Percentiles rank a stretch among this genome's conserved stretches.
Evolutionary conservation across 768 basidiomycete species (phyloP).

Genomic region (Lentinula aciculospora): DNA sequence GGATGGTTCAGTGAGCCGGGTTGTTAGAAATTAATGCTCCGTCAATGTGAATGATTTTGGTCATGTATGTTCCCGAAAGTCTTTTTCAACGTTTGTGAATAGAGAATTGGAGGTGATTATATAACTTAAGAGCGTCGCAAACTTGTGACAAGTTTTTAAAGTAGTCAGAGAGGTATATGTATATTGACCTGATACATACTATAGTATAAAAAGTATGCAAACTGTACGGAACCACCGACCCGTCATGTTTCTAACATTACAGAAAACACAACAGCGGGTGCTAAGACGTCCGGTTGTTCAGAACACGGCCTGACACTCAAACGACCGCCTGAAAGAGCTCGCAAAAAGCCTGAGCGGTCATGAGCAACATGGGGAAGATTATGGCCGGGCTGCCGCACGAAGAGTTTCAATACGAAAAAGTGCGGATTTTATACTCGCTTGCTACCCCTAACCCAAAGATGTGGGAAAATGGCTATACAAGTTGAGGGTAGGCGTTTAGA

Average conservation of each 20-base stretch:
- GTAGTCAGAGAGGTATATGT: too few species aligned
- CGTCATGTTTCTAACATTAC: slow-evolving; percentile 44
- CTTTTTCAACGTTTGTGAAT: too few species aligned
- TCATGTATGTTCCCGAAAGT: not conserved
- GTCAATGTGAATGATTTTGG: not conserved
- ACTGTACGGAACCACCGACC: slow-evolving; percentile 73
- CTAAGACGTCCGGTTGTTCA: slow-evolving; percentile 79
- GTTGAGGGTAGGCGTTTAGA: slow-evolving; percentile 1
- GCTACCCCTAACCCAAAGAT: not conserved
- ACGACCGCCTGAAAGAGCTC: slow-evolving; percentile 54
- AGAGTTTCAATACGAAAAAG: slow-evolving; percentile 19
- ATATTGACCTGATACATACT: too few species aligned
- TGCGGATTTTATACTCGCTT: not conserved
- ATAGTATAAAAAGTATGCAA: not conserved
- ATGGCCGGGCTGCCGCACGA: slow-evolving; percentile 83
- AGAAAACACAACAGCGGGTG: slow-evolving; percentile 58
- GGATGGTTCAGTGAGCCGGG: too few species aligned
- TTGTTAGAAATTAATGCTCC: not conserved
- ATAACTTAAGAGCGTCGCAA: too few species aligned
- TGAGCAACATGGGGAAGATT: slow-evolving; percentile 85
- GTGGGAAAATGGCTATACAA: not conserved
- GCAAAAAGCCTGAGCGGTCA: slow-evolving; percentile 44
- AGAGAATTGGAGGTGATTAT: too few species aligned
- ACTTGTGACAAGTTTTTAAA: too few species aligned
- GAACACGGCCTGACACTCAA: slow-evolving; percentile 87